These are phyloP conservation scores for Glycyrrhiza uralensis DNA, from an alignment of 306 rosid genomes.

Conservation along the genomic window DNA sequence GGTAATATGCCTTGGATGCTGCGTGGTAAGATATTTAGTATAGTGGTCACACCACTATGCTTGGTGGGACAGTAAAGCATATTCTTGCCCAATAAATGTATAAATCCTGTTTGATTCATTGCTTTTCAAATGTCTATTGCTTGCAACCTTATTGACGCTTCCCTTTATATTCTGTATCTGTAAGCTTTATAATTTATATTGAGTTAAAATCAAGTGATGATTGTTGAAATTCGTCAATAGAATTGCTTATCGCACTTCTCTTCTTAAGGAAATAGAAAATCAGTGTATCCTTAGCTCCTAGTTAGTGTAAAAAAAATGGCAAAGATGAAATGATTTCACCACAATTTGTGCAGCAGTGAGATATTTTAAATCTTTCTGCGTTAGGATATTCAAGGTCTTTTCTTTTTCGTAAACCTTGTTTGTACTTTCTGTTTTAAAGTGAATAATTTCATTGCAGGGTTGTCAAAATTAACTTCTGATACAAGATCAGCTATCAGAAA, in stretches of 20 bases:
- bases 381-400: neutral
- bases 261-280: neutral
- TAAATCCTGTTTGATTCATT: neutral
- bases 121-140: neutral
- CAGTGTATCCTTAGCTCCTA: slow-evolving; percentile 14
- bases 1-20: slow-evolving; percentile 48
- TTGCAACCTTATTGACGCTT: neutral
- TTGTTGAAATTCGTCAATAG: neutral
- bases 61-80: neutral
- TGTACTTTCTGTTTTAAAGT: slow-evolving; percentile 21
- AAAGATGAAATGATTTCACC: slow-evolving; percentile 7
- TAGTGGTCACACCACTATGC: slow-evolving; percentile 15
- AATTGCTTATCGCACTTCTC: neutral
- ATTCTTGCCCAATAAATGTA: slow-evolving; percentile 8
- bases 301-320: neutral
- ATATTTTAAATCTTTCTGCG: neutral
- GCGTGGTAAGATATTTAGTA: slow-evolving; percentile 1
- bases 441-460: slow-evolving; percentile 52
- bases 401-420: neutral
- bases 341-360: slow-evolving; percentile 9
- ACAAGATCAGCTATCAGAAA: slow-evolving; percentile 91
- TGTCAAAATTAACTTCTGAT: slow-evolving; percentile 90
- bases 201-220: neutral
- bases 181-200: neutral
- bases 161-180: neutral